Evolutionary conservation across 306 rosid genomes (phyloP).

Genomic region (Cucumis hystrix): DNA sequence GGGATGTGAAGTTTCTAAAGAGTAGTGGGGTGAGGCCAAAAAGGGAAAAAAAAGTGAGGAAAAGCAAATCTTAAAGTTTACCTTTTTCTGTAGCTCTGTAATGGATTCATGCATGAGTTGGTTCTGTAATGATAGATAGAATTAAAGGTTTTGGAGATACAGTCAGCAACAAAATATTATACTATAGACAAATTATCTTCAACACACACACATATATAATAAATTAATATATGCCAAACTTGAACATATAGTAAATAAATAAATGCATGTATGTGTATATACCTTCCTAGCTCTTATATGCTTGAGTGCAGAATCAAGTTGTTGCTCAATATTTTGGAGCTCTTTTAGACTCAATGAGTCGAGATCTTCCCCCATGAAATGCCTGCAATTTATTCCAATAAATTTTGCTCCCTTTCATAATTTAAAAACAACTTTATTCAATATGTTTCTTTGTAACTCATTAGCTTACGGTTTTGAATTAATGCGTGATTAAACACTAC

Average conservation of each 20-base stretch:
- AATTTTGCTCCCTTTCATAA: too few species aligned
- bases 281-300: constrained; percentile 72
- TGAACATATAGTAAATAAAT: neutral
- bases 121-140: constrained; percentile 35
- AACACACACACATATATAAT: neutral
- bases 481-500: too few species aligned
- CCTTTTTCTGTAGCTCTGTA: constrained; percentile 77
- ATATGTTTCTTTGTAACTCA: too few species aligned
- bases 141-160: neutral
- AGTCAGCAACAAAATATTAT: neutral
- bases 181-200: neutral
- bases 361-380: constrained; percentile 69
- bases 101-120: constrained; percentile 72
- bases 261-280: neutral
- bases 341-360: constrained; percentile 46
- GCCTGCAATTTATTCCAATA: constrained; percentile 25
- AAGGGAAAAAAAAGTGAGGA: too few species aligned
- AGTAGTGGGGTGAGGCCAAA: neutral
- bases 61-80: neutral
- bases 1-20: neutral
- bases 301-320: constrained; percentile 71
- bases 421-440: too few species aligned
- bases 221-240: neutral
- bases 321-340: constrained; percentile 79
- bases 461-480: too few species aligned